Conservation (phyloP, 345 rosid species). For the Noccaea bulbosa region DNA sequence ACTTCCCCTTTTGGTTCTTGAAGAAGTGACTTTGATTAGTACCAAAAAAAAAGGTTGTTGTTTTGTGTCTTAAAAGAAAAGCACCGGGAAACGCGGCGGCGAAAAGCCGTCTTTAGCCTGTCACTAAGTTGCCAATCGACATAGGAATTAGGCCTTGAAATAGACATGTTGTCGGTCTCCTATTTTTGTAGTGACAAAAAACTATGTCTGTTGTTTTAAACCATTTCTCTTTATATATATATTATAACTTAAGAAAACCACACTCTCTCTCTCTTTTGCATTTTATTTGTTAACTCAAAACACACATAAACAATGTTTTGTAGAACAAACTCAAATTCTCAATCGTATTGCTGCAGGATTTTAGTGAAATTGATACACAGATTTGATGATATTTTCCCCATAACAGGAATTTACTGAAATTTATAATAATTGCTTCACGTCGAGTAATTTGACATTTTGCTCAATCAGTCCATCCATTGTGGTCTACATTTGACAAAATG, state of each 20-base stretch:
- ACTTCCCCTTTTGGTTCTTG: conserved; percentile 33
- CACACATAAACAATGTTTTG: conserved; percentile 17
- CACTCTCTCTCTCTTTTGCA: conserved; percentile 34
- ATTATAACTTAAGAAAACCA: conserved; percentile 13
- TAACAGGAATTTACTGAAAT: not conserved
- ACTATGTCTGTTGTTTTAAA: conserved; percentile 15
- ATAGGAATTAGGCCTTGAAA: not conserved
- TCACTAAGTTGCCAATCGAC: no score
- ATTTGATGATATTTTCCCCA: not conserved
- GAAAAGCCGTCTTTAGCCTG: no score
- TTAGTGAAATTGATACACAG: not conserved
- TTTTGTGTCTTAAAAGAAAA: conserved; percentile 7
- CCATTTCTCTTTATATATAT: conserved; percentile 4
- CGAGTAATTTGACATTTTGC: not conserved
- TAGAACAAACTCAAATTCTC: not conserved
- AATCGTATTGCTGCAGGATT: not conserved
- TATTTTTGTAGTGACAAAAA: conserved; percentile 25
- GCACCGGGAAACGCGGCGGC: no score
- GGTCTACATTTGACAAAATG: not conserved
- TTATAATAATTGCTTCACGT: not conserved
- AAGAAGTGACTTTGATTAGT: conserved; percentile 50
- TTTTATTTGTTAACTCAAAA: conserved; percentile 19
- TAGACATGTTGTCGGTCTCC: conserved; percentile 18
- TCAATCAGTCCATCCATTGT: not conserved
- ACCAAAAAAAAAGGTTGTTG: conserved; percentile 5